These are phyloP conservation scores for Vitis riparia DNA, from an alignment of 164 flowering plant species.

Conservation along the genomic window DNA sequence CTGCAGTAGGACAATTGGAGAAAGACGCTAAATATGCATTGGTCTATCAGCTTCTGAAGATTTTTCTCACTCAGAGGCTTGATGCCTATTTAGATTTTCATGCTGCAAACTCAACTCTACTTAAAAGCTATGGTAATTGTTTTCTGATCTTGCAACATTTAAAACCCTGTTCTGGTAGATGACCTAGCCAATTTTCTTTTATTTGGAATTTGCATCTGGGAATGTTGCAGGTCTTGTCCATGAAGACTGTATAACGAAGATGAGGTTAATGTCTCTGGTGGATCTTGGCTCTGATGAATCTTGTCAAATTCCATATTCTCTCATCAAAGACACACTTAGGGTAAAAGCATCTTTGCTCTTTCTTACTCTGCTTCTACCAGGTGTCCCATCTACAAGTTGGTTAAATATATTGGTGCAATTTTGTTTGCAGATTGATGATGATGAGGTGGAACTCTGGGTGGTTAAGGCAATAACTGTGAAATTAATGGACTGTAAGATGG, in stretches of 20 bases:
- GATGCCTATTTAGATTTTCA: constrained; percentile 84
- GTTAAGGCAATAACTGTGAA: constrained; percentile 88
- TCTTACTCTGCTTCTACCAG: neutral
- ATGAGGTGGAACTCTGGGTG: constrained; percentile 94
- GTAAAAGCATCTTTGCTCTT: constrained; percentile 32
- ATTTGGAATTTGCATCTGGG: constrained; percentile 9
- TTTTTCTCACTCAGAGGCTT: constrained; percentile 77
- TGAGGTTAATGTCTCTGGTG: constrained; percentile 86
- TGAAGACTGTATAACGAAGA: constrained; percentile 89
- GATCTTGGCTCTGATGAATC: constrained; percentile 73
- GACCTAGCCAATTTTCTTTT: neutral
- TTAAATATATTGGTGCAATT: neutral
- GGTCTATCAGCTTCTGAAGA: constrained; percentile 81
- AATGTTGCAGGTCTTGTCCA: constrained; percentile 68
- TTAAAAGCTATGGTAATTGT: constrained; percentile 69
- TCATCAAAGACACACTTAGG: constrained; percentile 72
- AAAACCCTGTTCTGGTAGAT: too few species aligned
- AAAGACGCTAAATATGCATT: constrained; percentile 69
- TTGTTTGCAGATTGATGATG: constrained; percentile 55
- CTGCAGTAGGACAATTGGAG: constrained; percentile 88
- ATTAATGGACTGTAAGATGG: constrained; percentile 89
- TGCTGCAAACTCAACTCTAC: constrained; percentile 62
- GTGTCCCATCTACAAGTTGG: neutral
- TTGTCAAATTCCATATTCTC: constrained; percentile 69
- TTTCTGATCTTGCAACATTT: neutral